Percentiles rank a stretch among this genome's conserved stretches.
Conservation (phyloP, 2,329 filamentous ascomycete genomes). For the Aspergillus sojae region DNA sequence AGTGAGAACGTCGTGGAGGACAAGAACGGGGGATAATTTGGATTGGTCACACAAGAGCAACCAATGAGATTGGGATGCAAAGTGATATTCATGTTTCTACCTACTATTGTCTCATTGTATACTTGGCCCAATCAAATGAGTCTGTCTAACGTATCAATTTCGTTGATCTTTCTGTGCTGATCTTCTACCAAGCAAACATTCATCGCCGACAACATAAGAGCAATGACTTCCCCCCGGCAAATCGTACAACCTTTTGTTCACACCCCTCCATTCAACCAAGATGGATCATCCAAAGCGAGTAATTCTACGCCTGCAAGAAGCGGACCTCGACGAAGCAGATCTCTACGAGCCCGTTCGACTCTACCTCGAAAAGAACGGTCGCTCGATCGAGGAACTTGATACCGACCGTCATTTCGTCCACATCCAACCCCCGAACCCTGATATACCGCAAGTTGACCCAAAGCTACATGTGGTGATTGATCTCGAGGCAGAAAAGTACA, state of each 20-base stretch:
- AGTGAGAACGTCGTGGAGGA: neutral
- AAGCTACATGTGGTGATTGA: slow-evolving; percentile 4
- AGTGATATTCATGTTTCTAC: neutral
- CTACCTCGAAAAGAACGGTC: neutral
- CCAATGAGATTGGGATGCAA: neutral
- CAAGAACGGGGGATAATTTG: neutral
- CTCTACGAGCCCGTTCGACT: neutral
- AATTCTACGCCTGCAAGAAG: slow-evolving; percentile 5
- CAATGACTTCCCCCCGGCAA: neutral
- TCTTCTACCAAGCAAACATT: neutral
- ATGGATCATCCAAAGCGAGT: slow-evolving; percentile 1
- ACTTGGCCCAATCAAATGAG: neutral
- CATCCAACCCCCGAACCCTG: neutral
- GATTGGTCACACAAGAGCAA: neutral
- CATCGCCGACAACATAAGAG: neutral
- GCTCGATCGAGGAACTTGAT: neutral
- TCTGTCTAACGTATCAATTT: neutral
- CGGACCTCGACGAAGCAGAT: neutral
- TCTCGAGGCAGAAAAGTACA: neutral
- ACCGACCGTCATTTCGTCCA: neutral
- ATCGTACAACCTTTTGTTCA: neutral
- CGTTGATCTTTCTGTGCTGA: neutral
- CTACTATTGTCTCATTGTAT: neutral
- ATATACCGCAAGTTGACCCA: slow-evolving; percentile 4
- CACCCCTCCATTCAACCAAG: neutral